Base-by-base conservation (phyloP, 345 rosid species). In the Populus nigra region DNA sequence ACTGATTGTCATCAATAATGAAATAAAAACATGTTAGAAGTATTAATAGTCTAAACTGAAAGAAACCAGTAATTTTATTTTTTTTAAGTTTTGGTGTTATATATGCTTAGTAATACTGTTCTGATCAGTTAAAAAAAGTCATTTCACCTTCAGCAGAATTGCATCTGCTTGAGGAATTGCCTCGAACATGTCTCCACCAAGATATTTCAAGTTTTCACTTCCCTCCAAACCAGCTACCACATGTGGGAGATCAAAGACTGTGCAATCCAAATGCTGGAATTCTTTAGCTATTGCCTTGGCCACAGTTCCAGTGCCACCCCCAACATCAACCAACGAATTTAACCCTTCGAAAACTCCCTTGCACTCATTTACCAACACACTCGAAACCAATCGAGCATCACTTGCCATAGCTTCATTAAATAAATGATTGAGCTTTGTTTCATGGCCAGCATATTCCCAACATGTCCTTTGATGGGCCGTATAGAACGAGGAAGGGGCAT, bases 241-340 rank as follows among this genome's bases (percentile, higher is more conserved):
- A 65, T 75, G 78, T 3, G 78, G 78, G 20, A 75, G 78, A 62
- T 73, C 84, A 74, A 76, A 61, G 4, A 79, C 79, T 0, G 66
- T 73, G 73, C 81, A 79, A 2, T 82, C 39, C 57, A 79, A 18
- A 22, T 50, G 2, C 0, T 83, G 81, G 35, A 73, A 85, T 6
- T 72, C 63, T 17, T 76, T 22, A 3, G 85, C 74, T 29, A 85
- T 62, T 5, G 25, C 16, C 62, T 25, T 79, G 25, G 79, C 78
- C 16, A 78, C 3, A 5, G 73, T 57, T 73, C 83, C 87, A 0
- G 69, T 74, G 35, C 82, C 83, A 31, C 85, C 83, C 3, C 71
- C 85, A 6, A 79, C 82, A 65, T 85, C 83, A 38, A 82, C 81
- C 68, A 79, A 15, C 0, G 85, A 73, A 11, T 47, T 35, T 62